Evolutionary conservation across 1,139 yeast species (phyloP).

Genomic region (Hyphopichia fennica): DNA sequence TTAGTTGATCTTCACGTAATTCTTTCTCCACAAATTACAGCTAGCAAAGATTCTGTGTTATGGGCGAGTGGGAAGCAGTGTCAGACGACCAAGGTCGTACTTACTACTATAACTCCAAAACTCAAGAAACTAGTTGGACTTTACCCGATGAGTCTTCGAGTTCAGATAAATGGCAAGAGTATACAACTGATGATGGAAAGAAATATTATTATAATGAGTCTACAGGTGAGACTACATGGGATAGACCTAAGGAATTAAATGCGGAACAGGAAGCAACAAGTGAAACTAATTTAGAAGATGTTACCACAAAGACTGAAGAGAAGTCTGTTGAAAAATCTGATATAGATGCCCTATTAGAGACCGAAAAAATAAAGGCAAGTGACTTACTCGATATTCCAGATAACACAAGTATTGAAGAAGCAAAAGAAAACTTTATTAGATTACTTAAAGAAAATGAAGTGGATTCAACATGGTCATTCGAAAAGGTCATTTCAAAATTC

Average conservation of each 20-base stretch:
- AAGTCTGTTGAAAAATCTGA: slow-evolving; percentile 6
- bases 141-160: slow-evolving; percentile 58
- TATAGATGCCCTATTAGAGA: slow-evolving; percentile 12
- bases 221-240: slow-evolving; percentile 80
- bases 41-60: not conserved
- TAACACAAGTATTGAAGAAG: slow-evolving; percentile 27
- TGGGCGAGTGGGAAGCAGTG: slow-evolving; percentile 58
- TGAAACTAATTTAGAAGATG: not conserved
- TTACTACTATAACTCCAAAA: slow-evolving; percentile 68
- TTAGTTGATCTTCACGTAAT: no score
- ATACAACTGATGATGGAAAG: slow-evolving; percentile 66
- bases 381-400: slow-evolving; percentile 16
- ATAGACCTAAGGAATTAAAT: slow-evolving; percentile 51
- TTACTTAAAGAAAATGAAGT: slow-evolving; percentile 57
- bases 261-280: not conserved
- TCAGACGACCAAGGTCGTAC: slow-evolving; percentile 64
- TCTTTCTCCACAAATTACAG: no score
- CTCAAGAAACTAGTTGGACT: slow-evolving; percentile 80
- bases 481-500: slow-evolving; percentile 59
- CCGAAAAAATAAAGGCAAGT: slow-evolving; percentile 8
- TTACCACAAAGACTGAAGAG: not conserved
- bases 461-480: slow-evolving; percentile 78
- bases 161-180: slow-evolving; percentile 59
- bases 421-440: slow-evolving; percentile 46
- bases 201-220: slow-evolving; percentile 69